A percentile compares a stretch with the other conserved stretches of the same genome.
Conservation (phyloP, 768 basidiomycete genomes). For the Dentipellis fragilis region DNA sequence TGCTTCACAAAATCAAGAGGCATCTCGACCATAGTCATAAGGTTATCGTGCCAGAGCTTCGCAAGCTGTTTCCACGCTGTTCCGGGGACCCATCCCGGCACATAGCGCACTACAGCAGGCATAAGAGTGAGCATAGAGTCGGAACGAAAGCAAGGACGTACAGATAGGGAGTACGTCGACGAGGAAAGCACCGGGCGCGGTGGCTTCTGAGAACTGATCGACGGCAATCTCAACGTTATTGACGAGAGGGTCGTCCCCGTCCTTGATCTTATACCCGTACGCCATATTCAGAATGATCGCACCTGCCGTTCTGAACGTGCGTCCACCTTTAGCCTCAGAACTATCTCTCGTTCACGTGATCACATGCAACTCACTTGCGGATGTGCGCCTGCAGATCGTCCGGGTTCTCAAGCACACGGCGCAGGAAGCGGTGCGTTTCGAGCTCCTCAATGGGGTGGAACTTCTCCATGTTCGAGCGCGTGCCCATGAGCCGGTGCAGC, state of each 20-base stretch:
- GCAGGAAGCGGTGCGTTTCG: constrained; percentile 6
- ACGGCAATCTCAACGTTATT: constrained; percentile 11
- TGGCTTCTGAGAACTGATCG: constrained; percentile 3
- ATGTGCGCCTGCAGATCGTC: constrained; percentile 2
- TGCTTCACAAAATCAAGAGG: constrained; percentile 13
- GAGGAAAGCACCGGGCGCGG: constrained; percentile 10
- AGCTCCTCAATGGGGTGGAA: constrained; percentile 4
- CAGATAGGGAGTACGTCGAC: constrained; percentile 17
- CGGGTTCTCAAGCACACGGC: constrained; percentile 4
- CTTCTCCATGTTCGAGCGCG: neutral
- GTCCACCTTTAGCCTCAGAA: neutral
- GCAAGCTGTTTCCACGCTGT: constrained; percentile 16
- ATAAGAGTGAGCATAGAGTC: neutral
- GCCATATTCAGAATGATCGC: constrained; percentile 19
- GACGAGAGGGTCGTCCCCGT: constrained; percentile 18
- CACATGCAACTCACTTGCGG: neutral
- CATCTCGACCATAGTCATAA: neutral
- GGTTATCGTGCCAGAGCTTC: neutral
- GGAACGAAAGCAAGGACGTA: constrained; percentile 4
- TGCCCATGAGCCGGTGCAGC: constrained; percentile 32
- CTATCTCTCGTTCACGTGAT: neutral
- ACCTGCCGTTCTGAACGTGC: constrained; percentile 14
- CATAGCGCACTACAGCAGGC: constrained; percentile 13
- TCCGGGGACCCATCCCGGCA: constrained; percentile 26
- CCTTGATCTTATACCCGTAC: constrained; percentile 19